A percentile compares a stretch with the other conserved stretches of the same genome.
Conservation (phyloP, 106 monocot species). For the Posidonia australis region DNA sequence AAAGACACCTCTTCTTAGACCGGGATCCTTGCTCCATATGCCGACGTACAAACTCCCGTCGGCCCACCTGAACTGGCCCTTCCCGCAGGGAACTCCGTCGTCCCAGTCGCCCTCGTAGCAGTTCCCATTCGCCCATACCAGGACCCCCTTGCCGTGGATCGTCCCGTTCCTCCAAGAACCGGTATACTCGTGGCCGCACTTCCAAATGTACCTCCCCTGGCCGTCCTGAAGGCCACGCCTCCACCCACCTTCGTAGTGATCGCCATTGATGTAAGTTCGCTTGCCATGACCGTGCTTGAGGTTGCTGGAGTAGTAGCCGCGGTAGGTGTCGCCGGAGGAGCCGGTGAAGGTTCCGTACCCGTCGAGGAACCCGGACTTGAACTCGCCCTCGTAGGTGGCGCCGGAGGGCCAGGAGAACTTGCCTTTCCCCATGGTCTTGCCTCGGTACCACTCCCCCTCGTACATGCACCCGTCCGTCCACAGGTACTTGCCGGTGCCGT, state of each 20-base stretch:
- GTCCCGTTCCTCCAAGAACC: conserved; percentile 55
- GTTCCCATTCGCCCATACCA: conserved; percentile 72
- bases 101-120: conserved; percentile 79
- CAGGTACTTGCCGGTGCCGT: conserved; percentile 16
- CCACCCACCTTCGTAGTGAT: conserved; percentile 41
- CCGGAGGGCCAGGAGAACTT: conserved; percentile 72
- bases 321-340: conserved; percentile 63
- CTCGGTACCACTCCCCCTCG: conserved; percentile 12
- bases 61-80: conserved; percentile 64
- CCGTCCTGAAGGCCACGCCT: conserved; percentile 61
- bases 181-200: conserved; percentile 58
- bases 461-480: conserved; percentile 22
- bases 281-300: conserved; percentile 12
- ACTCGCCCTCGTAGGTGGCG: conserved; percentile 31
- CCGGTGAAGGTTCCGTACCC: conserved; percentile 13
- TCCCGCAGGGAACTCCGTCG: conserved; percentile 52
- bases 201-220: conserved; percentile 67
- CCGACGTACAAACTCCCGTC: conserved; percentile 80
- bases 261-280: conserved; percentile 11
- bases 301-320: conserved; percentile 8
- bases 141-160: conserved; percentile 51
- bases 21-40: conserved; percentile 34
- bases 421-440: conserved; percentile 7
- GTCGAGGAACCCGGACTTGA: conserved; percentile 9
- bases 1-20: conserved; percentile 47